Base-by-base conservation (phyloP, 108 stramenopile species). In the Skeletonema costatum region DNA sequence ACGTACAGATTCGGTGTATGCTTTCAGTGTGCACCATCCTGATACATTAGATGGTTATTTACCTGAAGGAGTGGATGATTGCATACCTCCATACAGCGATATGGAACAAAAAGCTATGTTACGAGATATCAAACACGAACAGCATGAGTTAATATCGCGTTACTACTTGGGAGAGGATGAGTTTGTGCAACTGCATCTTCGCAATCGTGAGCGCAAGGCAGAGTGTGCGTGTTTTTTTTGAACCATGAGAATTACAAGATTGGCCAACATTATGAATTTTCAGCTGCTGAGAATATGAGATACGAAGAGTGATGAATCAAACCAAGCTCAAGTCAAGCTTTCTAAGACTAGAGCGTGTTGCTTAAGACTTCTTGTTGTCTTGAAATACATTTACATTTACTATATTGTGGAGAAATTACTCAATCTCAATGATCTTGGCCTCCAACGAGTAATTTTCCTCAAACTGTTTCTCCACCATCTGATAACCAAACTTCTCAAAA, bases 151-250 rank as follows among this genome's bases (percentile, higher is more conserved):
- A 13, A 30, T 39, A 31, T 42, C 42, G 21, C 3, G 65, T 21
- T 74, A 32, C 38, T 66, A 17, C 17, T 32, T 74, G 17, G 19
- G 19, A 32, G 73, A 74, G 29, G 62, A 33, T 74, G 73, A 74
- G 30, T 13, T 74, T 25, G 73, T 74, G 21, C 66, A 74, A 32
- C 4, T 74, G 7, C 73, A 74, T 67, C 44, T 74, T 13, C 65
- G 73, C 12, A 31, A 74, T 67, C 19, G 73, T 25, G 17, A 56
- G 65, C 31, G 73, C 39, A 74, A 74, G 64, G 8, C 16, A 29
- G 73, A 74, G 32, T 74, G 73, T 32, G 30, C 73, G 1, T 74
- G 73, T 25, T 66, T 74, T 74, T 74, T 66, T 11, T 66, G 50
- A 74, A 74, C 36, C 44, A 46, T 46, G 44, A n/a, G 25, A 25